Conservation (phyloP, 495 filamentous ascomycete genomes). For the Podospora comata region DNA sequence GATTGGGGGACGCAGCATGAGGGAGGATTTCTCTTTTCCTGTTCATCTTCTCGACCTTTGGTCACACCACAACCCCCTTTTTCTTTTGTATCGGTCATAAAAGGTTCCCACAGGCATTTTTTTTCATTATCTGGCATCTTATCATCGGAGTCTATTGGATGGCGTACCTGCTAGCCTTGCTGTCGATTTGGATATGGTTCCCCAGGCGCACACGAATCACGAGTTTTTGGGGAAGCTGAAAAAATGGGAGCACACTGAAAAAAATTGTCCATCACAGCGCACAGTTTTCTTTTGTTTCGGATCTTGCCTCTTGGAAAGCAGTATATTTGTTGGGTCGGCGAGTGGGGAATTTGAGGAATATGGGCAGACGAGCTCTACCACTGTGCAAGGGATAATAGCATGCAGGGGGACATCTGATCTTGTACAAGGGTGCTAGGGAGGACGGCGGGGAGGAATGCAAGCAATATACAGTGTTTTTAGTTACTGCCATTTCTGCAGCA, state of each 20-base stretch:
- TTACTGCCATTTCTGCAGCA: background rate
- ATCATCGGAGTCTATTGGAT: slow-evolving; percentile 17
- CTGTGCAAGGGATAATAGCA: background rate
- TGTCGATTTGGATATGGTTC: slow-evolving; percentile 1
- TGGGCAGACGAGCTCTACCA: background rate
- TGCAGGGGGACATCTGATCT: background rate
- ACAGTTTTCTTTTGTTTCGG: slow-evolving; percentile 17
- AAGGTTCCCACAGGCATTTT: slow-evolving; percentile 1
- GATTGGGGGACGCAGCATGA: slow-evolving; percentile 10
- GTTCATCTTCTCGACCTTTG: background rate
- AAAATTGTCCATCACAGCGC: background rate
- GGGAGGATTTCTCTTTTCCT: background rate
- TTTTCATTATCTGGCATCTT: slow-evolving; percentile 16
- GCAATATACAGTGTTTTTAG: background rate
- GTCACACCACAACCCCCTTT: background rate
- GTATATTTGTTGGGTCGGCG: background rate
- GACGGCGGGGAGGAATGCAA: background rate
- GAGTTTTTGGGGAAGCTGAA: slow-evolving; percentile 3
- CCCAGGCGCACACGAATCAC: slow-evolving; percentile 1
- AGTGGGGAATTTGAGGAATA: background rate
- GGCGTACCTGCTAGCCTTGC: slow-evolving; percentile 8
- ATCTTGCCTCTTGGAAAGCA: background rate
- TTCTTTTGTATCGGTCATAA: slow-evolving; percentile 18
- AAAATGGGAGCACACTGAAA: slow-evolving; percentile 15
- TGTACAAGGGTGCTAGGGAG: slow-evolving; percentile 9